Conservation (phyloP, 192 early-diverging fungal species). For the Podila epicladia region DNA sequence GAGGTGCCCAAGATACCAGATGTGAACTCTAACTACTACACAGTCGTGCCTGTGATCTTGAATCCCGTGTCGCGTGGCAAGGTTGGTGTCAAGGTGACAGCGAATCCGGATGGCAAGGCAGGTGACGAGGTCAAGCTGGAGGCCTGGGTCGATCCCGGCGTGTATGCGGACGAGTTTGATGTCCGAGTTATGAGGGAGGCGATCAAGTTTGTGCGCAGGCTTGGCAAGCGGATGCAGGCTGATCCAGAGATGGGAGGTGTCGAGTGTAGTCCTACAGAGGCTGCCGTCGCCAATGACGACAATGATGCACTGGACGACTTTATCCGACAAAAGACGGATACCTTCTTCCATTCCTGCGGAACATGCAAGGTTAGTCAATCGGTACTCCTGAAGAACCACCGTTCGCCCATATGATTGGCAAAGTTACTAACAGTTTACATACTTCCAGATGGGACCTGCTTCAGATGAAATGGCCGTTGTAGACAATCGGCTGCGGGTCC, state of each 20-base stretch:
- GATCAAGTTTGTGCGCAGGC: background rate
- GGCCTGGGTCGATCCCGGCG: background rate
- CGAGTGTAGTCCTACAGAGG: background rate
- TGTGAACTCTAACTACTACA: background rate
- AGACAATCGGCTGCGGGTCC: background rate
- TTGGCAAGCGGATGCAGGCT: background rate
- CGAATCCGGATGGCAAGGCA: background rate
- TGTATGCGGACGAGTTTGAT: background rate
- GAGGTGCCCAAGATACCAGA: background rate
- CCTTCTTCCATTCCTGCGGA: background rate
- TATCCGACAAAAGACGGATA: background rate
- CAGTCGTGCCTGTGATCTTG: background rate
- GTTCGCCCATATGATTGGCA: too few species aligned
- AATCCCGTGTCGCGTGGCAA: background rate
- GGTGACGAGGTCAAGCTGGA: background rate
- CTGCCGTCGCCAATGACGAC: background rate
- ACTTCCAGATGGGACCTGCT: background rate
- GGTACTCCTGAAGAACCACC: too few species aligned
- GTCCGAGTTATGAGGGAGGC: background rate
- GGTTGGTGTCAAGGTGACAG: background rate
- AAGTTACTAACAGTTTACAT: too few species aligned
- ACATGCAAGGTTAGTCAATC: slow-evolving; percentile 3
- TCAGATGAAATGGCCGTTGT: background rate
- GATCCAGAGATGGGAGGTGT: background rate
- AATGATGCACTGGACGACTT: background rate